These are phyloP conservation scores for Farysia itapuensis DNA, from an alignment of 1,284 basidiomycete genomes.

Conservation along the genomic window DNA sequence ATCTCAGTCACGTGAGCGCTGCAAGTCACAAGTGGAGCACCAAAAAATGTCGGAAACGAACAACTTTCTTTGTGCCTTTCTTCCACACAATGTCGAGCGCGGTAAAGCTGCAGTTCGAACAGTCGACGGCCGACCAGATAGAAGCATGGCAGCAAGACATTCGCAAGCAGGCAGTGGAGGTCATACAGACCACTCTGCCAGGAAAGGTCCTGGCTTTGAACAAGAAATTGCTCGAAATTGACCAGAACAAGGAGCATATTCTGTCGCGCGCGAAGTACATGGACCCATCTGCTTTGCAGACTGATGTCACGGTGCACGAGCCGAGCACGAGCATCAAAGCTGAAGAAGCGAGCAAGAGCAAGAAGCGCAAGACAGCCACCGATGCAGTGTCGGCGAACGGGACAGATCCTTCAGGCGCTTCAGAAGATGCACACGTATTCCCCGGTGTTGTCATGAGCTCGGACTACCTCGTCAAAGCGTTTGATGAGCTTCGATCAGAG, in stretches of 20 bases:
- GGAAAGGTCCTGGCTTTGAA: constrained; percentile 36
- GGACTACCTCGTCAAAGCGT: constrained; percentile 8
- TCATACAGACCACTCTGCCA: constrained; percentile 32
- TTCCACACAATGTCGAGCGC: constrained; percentile 24
- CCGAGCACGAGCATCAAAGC: not conserved
- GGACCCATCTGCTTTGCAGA: constrained; percentile 7
- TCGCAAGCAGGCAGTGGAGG: constrained; percentile 20
- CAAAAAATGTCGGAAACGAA: too few species aligned
- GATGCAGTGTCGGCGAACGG: not conserved
- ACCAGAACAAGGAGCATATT: constrained; percentile 12
- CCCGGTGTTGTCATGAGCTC: constrained; percentile 23
- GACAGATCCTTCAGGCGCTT: not conserved
- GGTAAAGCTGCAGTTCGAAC: constrained; percentile 26
- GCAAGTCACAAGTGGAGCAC: too few species aligned
- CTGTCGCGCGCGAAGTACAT: constrained; percentile 25
- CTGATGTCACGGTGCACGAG: constrained; percentile 11
- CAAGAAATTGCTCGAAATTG: constrained; percentile 14
- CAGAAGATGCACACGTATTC: constrained; percentile 12
- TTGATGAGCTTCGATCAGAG: constrained; percentile 20
- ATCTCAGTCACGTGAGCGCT: too few species aligned
- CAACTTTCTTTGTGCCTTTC: too few species aligned
- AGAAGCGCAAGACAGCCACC: constrained; percentile 27
- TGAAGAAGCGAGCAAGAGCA: not conserved
- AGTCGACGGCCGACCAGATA: constrained; percentile 18
- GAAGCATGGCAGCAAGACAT: constrained; percentile 31